Conservation (phyloP, 805 yeast species). For the Candida xyloterini region DNA sequence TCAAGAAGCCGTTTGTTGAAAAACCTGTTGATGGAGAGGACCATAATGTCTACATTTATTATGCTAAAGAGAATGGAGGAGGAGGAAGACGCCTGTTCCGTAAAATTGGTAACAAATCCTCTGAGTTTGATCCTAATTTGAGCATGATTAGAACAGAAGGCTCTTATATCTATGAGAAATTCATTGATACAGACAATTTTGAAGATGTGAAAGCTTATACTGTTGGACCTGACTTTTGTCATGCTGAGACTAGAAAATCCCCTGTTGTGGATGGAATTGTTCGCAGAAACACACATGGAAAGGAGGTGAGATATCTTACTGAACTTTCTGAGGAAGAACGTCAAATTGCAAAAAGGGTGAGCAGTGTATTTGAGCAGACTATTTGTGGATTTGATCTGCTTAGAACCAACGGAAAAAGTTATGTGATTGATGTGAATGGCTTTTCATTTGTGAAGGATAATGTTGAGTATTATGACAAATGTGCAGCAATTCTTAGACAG, state of each 20-base stretch:
- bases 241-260: constrained; percentile 96
- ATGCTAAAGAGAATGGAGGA: constrained; percentile 86
- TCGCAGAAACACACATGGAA: constrained; percentile 94
- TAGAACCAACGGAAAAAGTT: constrained; percentile 83
- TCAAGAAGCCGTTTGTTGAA: constrained; percentile 92
- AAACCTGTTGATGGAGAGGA: constrained; percentile 99
- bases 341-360: constrained; percentile 74
- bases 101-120: constrained; percentile 94
- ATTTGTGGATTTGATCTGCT: constrained; percentile 96
- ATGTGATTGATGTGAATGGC: constrained; percentile 96
- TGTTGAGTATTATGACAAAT: constrained; percentile 75
- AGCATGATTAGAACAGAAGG: constrained; percentile 80
- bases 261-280: constrained; percentile 99
- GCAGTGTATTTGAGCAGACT: constrained; percentile 78
- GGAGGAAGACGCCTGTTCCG: constrained; percentile 95
- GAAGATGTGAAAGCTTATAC: constrained; percentile 99
- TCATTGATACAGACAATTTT: constrained; percentile 96
- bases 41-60: constrained; percentile 92
- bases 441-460: constrained; percentile 97
- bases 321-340: constrained; percentile 72
- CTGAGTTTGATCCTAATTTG: constrained; percentile 88
- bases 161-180: constrained; percentile 86
- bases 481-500: constrained; percentile 73
- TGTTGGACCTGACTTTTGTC: constrained; percentile 87
- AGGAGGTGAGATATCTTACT: constrained; percentile 89